phyloP scores from a whole-genome alignment of 768 basidiomycete genomes.

The Mycena venus region DNA sequence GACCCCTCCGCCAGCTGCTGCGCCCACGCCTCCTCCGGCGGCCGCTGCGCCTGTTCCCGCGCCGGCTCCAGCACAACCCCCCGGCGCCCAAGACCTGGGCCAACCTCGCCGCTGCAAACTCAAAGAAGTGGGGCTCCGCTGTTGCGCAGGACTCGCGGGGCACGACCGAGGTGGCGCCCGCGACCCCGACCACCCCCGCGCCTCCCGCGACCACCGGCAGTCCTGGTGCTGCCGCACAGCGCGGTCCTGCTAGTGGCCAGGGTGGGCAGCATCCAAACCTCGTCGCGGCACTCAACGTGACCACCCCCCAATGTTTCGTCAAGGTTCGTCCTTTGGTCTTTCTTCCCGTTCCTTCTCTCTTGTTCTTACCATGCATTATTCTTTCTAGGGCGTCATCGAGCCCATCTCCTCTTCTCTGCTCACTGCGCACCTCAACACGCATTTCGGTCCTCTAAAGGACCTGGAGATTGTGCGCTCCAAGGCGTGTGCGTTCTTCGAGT shows the following conservation, averaged over 20 bases:
- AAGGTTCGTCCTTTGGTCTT: constrained; percentile 67
- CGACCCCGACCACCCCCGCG: constrained; percentile 27
- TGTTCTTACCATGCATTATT: constrained; percentile 14
- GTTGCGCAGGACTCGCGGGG: constrained; percentile 86
- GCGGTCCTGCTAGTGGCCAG: constrained; percentile 32
- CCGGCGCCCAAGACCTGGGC: constrained; percentile 95
- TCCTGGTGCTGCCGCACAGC: constrained; percentile 50
- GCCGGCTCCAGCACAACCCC: constrained; percentile 60
- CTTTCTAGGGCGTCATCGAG: constrained; percentile 77
- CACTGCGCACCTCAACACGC: constrained; percentile 60
- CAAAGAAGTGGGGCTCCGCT: constrained; percentile 87
- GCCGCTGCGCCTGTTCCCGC: constrained; percentile 50
- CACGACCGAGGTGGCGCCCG: constrained; percentile 69
- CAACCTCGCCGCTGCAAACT: constrained; percentile 86
- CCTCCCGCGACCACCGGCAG: constrained; percentile 42
- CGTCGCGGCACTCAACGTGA: constrained; percentile 72
- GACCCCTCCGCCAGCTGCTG: constrained; percentile 40
- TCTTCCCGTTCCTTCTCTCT: background rate
- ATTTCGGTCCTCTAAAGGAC: constrained; percentile 89
- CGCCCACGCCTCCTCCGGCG: constrained; percentile 48
- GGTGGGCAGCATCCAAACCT: constrained; percentile 59
- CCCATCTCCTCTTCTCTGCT: constrained; percentile 68
- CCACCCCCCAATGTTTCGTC: constrained; percentile 89
- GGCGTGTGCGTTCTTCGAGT: constrained; percentile 97
- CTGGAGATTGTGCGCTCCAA: constrained; percentile 90